Percentiles rank a stretch among this genome's conserved stretches.
These are phyloP conservation scores for Phialophora verrucosa DNA, from an alignment of 2,329 filamentous ascomycete species.

Conservation along the genomic window DNA sequence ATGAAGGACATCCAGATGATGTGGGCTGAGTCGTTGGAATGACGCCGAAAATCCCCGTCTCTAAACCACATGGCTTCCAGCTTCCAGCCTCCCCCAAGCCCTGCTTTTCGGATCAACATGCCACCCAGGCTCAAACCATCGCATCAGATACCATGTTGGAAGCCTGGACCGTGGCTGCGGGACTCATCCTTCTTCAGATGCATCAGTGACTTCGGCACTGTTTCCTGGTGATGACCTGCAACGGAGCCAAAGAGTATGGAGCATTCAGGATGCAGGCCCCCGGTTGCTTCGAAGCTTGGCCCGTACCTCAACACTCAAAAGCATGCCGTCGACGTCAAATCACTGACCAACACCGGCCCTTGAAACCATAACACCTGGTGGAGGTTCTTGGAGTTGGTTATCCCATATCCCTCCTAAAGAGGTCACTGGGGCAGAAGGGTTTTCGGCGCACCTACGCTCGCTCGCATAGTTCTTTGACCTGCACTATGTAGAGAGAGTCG, in stretches of 20 bases:
- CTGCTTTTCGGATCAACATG: neutral
- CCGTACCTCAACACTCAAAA: neutral
- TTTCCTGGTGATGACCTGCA: neutral
- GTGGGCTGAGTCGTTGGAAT: constrained; percentile 1
- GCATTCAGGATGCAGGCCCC: neutral
- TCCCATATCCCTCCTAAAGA: neutral
- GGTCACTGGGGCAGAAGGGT: neutral
- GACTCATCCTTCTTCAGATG: neutral
- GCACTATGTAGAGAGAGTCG: too few species aligned
- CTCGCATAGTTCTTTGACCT: neutral
- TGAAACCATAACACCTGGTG: neutral
- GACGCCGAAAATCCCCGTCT: neutral
- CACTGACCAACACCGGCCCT: neutral
- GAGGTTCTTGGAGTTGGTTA: neutral
- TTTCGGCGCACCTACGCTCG: neutral
- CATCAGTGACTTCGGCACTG: neutral
- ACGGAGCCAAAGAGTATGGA: neutral
- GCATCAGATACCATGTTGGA: neutral
- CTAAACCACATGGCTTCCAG: neutral
- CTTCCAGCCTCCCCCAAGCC: neutral
- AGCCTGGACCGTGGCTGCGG: neutral
- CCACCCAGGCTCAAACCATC: neutral
- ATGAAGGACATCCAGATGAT: constrained; percentile 14
- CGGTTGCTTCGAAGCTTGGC: neutral
- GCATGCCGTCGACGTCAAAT: neutral